A percentile compares a stretch with the other conserved stretches of the same genome.
Conservation (phyloP, 345 rosid genomes). For the Linum tenue region DNA sequence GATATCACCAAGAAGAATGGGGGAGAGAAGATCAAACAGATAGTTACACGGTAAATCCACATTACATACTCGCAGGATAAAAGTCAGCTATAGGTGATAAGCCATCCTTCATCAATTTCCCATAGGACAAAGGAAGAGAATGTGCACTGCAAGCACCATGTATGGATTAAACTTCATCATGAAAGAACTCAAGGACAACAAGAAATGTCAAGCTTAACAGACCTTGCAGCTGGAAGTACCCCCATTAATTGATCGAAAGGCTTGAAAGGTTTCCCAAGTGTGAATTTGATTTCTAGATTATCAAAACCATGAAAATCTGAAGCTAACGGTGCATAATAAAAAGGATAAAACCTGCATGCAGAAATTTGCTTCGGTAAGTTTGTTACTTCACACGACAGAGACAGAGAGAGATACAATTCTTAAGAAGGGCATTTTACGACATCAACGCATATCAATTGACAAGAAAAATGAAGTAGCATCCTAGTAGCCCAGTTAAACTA, state of each 20-base stretch:
- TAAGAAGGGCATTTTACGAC: no score
- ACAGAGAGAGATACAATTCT: not conserved
- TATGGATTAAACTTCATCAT: not conserved
- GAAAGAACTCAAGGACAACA: not conserved
- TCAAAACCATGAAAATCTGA: slow-evolving; percentile 23
- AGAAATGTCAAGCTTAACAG: not conserved
- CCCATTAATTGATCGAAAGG: slow-evolving; percentile 29
- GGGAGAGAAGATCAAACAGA: not conserved
- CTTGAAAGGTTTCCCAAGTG: slow-evolving; percentile 25
- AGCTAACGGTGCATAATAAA: slow-evolving; percentile 33
- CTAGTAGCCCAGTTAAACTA: no score
- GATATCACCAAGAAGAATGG: not conserved
- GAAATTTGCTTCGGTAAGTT: no score
- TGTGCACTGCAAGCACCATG: slow-evolving; percentile 20
- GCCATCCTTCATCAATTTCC: slow-evolving; percentile 23
- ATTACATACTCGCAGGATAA: slow-evolving; percentile 22
- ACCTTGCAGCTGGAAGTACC: slow-evolving; percentile 32
- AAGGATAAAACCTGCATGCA: slow-evolving; percentile 29
- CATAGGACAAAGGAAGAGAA: slow-evolving; percentile 24
- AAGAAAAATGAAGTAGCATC: no score
- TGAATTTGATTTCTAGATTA: slow-evolving; percentile 18
- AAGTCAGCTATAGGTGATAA: slow-evolving; percentile 23
- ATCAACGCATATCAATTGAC: not conserved
- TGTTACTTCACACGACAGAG: not conserved
- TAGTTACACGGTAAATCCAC: not conserved